Conservation (phyloP, 148 eudicot species). For the Rhododendron vialii region DNA sequence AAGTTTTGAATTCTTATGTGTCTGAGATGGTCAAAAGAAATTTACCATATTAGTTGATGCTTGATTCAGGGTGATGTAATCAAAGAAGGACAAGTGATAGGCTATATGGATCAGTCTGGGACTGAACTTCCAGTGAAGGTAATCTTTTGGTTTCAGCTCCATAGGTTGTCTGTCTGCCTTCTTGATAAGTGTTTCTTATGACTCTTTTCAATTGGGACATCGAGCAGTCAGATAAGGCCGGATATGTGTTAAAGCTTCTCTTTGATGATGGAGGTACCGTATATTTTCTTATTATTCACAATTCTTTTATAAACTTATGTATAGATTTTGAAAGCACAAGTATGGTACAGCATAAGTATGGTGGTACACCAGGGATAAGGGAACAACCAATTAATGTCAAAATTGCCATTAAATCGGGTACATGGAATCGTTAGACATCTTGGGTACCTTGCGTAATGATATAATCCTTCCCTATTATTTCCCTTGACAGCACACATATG, state of each 20-base stretch:
- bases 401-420: neutral
- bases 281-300: neutral
- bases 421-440: neutral
- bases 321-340: neutral
- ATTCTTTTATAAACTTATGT: neutral
- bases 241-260: conserved; percentile 75
- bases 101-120: conserved; percentile 86
- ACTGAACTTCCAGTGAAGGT: conserved; percentile 80
- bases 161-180: neutral
- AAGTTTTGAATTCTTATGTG: neutral
- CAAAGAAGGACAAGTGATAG: conserved; percentile 85
- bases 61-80: conserved; percentile 67
- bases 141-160: conserved; percentile 16
- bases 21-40: neutral
- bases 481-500: neutral
- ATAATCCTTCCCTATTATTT: neutral
- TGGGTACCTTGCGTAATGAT: neutral
- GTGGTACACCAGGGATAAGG: neutral
- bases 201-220: neutral
- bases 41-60: neutral
- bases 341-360: neutral
- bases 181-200: neutral
- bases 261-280: conserved; percentile 66
- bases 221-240: conserved; percentile 81
- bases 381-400: neutral